A percentile compares a stretch with the other conserved stretches of the same genome.
These are phyloP conservation scores for Tephrocybe sp. DNA, from an alignment of 768 basidiomycete genomes.

Conservation along the genomic window DNA sequence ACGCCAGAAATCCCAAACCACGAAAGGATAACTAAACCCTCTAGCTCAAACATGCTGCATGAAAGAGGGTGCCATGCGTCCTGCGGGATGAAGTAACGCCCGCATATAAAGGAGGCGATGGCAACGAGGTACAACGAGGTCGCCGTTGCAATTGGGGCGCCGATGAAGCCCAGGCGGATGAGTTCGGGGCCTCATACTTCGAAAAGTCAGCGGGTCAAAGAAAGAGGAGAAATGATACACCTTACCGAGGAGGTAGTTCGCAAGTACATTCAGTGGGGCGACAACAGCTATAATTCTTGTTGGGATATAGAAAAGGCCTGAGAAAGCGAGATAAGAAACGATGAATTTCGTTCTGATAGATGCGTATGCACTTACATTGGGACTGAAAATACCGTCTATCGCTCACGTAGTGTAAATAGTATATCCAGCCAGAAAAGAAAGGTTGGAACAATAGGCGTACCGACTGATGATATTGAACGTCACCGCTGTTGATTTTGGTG, in stretches of 20 bases:
- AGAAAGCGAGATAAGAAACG: no score
- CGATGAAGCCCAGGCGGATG: conserved; percentile 82
- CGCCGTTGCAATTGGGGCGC: conserved; percentile 87
- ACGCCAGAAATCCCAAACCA: conserved; percentile 81
- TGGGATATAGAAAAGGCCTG: no score
- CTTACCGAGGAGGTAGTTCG: no score
- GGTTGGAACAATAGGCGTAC: not conserved
- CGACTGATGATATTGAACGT: not conserved
- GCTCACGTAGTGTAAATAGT: no score
- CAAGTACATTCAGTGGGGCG: no score
- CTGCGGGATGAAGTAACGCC: conserved; percentile 53
- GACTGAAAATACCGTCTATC: conserved; percentile 7
- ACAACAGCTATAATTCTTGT: no score
- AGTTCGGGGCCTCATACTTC: conserved; percentile 83
- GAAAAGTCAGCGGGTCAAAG: no score
- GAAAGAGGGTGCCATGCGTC: conserved; percentile 83
- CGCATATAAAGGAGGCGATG: conserved; percentile 58
- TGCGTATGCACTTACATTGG: conserved; percentile 10
- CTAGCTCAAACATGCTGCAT: conserved; percentile 60
- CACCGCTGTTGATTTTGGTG: not conserved
- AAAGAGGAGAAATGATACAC: not conserved
- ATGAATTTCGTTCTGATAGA: no score
- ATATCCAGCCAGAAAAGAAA: no score
- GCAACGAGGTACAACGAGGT: conserved; percentile 82
- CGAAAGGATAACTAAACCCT: conserved; percentile 62